These are phyloP conservation scores for Trametes elegans DNA, from an alignment of 768 basidiomycete genomes.

Conservation along the genomic window DNA sequence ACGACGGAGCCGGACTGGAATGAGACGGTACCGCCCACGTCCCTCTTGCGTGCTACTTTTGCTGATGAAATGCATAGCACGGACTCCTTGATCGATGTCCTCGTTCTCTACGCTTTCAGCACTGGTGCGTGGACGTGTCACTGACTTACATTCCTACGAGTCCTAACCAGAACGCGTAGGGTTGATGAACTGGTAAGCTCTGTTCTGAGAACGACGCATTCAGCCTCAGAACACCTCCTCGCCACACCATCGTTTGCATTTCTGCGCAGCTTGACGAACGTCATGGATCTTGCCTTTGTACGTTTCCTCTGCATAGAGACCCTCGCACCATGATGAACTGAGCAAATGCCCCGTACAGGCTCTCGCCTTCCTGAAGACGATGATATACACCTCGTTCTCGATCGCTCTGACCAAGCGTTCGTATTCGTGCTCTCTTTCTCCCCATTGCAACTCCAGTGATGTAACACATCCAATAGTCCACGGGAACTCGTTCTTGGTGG, in stretches of 20 bases:
- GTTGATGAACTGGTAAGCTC: background rate
- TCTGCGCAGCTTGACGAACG: constrained; percentile 1
- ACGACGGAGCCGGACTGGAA: background rate
- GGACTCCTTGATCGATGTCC: background rate
- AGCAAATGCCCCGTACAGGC: too few relatives aligned
- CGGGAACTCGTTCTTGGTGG: constrained; percentile 2
- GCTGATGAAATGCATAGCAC: background rate
- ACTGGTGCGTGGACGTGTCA: background rate
- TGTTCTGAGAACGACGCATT: too few relatives aligned
- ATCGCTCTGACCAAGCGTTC: constrained; percentile 7
- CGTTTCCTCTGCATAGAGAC: background rate
- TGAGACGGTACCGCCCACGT: background rate
- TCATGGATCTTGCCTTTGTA: constrained; percentile 2
- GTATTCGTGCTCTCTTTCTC: too few relatives aligned
- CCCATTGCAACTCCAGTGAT: background rate
- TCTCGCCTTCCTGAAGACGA: background rate
- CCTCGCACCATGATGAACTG: background rate
- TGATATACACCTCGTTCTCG: constrained; percentile 4
- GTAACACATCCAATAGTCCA: background rate
- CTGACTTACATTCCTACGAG: background rate
- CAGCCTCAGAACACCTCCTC: too few relatives aligned
- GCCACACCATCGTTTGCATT: too few relatives aligned
- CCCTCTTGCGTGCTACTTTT: background rate
- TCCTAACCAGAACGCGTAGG: background rate
- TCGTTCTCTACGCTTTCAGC: constrained; percentile 5